These are phyloP conservation scores for Leccinum angustisporum DNA, from an alignment of 1,284 basidiomycete species.

Conservation along the genomic window DNA sequence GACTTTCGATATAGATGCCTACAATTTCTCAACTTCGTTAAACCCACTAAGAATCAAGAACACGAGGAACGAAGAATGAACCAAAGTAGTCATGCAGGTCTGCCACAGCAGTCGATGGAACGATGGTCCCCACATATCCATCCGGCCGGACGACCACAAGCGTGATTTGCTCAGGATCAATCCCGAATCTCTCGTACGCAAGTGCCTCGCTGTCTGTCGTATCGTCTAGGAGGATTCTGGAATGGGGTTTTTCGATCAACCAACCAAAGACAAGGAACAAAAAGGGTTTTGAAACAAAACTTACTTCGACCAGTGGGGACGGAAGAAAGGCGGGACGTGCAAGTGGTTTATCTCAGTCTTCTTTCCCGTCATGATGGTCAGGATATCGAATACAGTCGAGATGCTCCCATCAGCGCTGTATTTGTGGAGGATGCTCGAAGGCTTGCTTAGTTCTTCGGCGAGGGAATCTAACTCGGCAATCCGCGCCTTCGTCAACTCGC, in stretches of 20 bases:
- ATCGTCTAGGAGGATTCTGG: constrained; percentile 1
- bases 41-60: background rate
- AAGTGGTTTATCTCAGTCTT: background rate
- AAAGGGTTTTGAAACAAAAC: background rate
- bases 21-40: background rate
- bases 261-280: background rate
- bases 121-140: background rate
- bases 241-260: background rate
- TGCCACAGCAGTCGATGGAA: background rate
- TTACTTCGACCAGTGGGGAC: background rate
- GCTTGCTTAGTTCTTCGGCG: background rate
- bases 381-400: background rate
- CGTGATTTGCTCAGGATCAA: background rate
- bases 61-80: background rate
- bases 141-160: background rate
- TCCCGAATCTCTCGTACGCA: background rate
- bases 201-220: background rate
- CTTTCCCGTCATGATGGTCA: background rate
- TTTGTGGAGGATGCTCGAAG: background rate
- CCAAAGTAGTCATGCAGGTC: background rate
- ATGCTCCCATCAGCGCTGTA: background rate
- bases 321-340: background rate
- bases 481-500: background rate
- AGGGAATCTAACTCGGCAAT: background rate
- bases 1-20: background rate